These are phyloP conservation scores for Serendipita sp. DNA, from an alignment of 768 basidiomycete genomes.

Conservation along the genomic window DNA sequence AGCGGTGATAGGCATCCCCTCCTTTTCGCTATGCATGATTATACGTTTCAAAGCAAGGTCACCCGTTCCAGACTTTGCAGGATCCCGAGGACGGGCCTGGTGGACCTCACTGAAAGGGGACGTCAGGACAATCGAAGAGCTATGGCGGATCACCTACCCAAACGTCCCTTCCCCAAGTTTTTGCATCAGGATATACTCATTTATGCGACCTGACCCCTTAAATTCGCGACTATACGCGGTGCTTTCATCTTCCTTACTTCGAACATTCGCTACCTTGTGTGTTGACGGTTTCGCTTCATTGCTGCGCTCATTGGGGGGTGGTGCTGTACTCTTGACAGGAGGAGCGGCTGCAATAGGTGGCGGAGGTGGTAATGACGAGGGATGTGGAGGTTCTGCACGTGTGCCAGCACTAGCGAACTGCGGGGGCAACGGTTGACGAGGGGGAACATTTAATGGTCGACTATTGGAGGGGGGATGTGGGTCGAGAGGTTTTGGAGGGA, in stretches of 20 bases:
- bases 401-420: too few species aligned
- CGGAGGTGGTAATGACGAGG: conserved; percentile 8
- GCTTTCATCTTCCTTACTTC: conserved; percentile 47
- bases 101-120: conserved; percentile 58
- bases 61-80: conserved; percentile 18
- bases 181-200: conserved; percentile 62
- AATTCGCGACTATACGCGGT: conserved; percentile 52
- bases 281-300: conserved; percentile 23
- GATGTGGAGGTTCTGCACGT: background rate
- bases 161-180: conserved; percentile 97
- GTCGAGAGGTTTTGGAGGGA: too few species aligned
- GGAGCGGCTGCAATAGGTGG: conserved; percentile 3
- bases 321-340: conserved; percentile 3
- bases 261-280: conserved; percentile 19
- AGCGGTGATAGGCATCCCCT: conserved; percentile 94
- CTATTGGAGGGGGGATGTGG: too few species aligned
- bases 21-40: conserved; percentile 90
- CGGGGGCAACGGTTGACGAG: too few species aligned
- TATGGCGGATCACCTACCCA: conserved; percentile 41
- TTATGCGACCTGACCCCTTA: conserved; percentile 49
- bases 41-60: conserved; percentile 85
- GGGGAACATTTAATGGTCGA: too few species aligned
- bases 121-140: conserved; percentile 8
- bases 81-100: conserved; percentile 50
- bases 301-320: conserved; percentile 11